A percentile compares a stretch with the other conserved stretches of the same genome.
Conservation (phyloP, 495 filamentous ascomycete genomes). For the Penicillium bovifimosum region DNA sequence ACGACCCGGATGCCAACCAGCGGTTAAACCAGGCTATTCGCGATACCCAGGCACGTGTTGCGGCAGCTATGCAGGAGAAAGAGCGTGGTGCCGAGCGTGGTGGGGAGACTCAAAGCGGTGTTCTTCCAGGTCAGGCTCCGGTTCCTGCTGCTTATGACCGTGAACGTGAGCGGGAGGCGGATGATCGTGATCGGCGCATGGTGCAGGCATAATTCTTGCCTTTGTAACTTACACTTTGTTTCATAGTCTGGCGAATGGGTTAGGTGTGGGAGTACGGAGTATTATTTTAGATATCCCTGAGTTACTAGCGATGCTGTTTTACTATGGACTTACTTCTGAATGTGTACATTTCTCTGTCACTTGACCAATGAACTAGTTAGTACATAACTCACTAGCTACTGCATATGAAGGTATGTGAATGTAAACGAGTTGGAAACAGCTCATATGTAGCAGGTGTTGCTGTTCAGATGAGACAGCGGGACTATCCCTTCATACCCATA, state of each 20-base stretch:
- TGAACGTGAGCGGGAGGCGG: slow-evolving; percentile 11
- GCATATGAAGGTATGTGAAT: too few relatives aligned
- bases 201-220: slow-evolving; percentile 11
- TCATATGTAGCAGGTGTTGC: too few relatives aligned
- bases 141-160: not conserved
- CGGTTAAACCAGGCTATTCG: slow-evolving; percentile 44
- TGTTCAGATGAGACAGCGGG: too few relatives aligned
- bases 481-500: too few relatives aligned
- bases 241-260: slow-evolving; percentile 14
- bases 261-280: slow-evolving; percentile 1
- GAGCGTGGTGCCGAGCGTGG: slow-evolving; percentile 23
- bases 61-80: slow-evolving; percentile 32
- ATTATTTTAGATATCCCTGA: slow-evolving; percentile 15
- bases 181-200: slow-evolving; percentile 19
- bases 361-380: too few relatives aligned
- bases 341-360: not conserved
- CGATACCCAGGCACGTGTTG: slow-evolving; percentile 37
- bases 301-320: not conserved
- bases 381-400: too few relatives aligned
- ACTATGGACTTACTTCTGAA: not conserved
- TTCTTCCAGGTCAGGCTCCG: not conserved
- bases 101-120: not conserved
- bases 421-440: too few relatives aligned
- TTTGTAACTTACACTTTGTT: slow-evolving; percentile 4
- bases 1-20: slow-evolving; percentile 41